phyloP scores from a whole-genome alignment of 2,329 filamentous ascomycete genomes.

The Diaporthe humulicola region DNA sequence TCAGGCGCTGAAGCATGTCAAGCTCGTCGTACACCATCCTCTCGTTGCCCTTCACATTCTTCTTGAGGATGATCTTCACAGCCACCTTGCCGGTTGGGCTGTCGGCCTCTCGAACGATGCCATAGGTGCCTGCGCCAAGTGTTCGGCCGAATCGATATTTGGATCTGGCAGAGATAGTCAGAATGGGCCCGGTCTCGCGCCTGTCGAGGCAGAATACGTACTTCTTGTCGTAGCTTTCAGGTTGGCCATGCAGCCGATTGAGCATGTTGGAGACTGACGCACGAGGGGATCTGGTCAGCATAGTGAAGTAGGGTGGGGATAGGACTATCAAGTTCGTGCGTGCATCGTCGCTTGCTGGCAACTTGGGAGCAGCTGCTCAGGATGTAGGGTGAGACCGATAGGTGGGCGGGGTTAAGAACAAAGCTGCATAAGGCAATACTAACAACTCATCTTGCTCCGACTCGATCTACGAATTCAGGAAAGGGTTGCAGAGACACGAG shows the following conservation, averaged over 20 bases:
- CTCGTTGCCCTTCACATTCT: conserved; percentile 98
- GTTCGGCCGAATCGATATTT: conserved; percentile 95
- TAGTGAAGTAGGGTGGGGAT: conserved; percentile 12
- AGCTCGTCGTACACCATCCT: conserved; percentile 99
- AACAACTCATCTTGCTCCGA: conserved; percentile 55
- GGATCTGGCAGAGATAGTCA: conserved; percentile 64
- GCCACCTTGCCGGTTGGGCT: conserved; percentile 87
- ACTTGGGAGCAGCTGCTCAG: conserved; percentile 14
- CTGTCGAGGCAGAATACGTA: conserved; percentile 56
- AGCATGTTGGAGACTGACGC: conserved; percentile 85
- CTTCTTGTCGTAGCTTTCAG: conserved; percentile 99
- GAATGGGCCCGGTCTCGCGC: conserved; percentile 42
- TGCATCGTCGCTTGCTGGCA: conserved; percentile 1
- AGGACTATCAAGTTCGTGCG: conserved; percentile 7
- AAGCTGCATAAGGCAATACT: conserved; percentile 44
- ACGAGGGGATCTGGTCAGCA: conserved; percentile 36
- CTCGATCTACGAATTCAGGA: conserved; percentile 6
- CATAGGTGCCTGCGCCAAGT: conserved; percentile 96
- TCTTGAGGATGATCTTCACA: conserved; percentile 99
- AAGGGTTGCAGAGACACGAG: conserved; percentile 19
- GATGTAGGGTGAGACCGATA: neutral
- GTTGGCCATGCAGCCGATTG: conserved; percentile 95
- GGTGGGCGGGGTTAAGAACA: neutral
- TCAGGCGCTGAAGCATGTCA: conserved; percentile 89
- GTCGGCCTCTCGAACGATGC: conserved; percentile 96